Evolutionary conservation across 805 yeast genomes (phyloP).

Genomic region (Ogataea methylovora): DNA sequence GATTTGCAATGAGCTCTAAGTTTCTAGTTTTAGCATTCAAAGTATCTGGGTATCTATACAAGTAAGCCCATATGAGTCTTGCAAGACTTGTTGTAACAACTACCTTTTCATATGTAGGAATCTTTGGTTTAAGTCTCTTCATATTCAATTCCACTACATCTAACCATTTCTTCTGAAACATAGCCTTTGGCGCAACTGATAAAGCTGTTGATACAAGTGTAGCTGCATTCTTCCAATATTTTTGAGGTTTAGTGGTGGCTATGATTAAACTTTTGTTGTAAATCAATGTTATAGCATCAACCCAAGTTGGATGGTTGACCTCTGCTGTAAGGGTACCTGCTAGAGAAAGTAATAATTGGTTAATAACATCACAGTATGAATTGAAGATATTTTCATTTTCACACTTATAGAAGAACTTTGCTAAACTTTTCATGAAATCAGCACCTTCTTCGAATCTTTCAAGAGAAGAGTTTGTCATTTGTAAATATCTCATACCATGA

Average conservation of each 20-base stretch:
- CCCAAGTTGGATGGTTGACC: slow-evolving; percentile 94
- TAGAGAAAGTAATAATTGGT: slow-evolving; percentile 67
- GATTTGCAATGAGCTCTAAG: slow-evolving; percentile 54
- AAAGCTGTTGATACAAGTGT: slow-evolving; percentile 65
- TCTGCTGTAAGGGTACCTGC: slow-evolving; percentile 89
- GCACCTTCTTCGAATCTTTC: slow-evolving; percentile 92
- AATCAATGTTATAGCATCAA: slow-evolving; percentile 63
- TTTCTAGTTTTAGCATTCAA: slow-evolving; percentile 79
- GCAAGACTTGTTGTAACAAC: slow-evolving; percentile 59
- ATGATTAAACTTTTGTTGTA: slow-evolving; percentile 39
- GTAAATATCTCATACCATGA: slow-evolving; percentile 85
- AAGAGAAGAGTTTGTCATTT: slow-evolving; percentile 74
- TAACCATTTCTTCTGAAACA: slow-evolving; percentile 71
- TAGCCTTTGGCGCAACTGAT: slow-evolving; percentile 71
- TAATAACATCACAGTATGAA: slow-evolving; percentile 82
- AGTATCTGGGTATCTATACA: slow-evolving; percentile 82
- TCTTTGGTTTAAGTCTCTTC: slow-evolving; percentile 59
- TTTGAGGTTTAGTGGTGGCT: slow-evolving; percentile 33
- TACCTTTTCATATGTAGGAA: slow-evolving; percentile 38
- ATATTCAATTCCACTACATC: slow-evolving; percentile 54
- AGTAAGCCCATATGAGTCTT: slow-evolving; percentile 82
- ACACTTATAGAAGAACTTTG: slow-evolving; percentile 70
- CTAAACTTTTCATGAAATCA: slow-evolving; percentile 77
- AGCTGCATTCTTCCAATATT: slow-evolving; percentile 61
- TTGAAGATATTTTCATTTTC: slow-evolving; percentile 56